phyloP scores from a whole-genome alignment of 2,329 filamentous ascomycete genomes.

The Xylariaceae sp. region DNA sequence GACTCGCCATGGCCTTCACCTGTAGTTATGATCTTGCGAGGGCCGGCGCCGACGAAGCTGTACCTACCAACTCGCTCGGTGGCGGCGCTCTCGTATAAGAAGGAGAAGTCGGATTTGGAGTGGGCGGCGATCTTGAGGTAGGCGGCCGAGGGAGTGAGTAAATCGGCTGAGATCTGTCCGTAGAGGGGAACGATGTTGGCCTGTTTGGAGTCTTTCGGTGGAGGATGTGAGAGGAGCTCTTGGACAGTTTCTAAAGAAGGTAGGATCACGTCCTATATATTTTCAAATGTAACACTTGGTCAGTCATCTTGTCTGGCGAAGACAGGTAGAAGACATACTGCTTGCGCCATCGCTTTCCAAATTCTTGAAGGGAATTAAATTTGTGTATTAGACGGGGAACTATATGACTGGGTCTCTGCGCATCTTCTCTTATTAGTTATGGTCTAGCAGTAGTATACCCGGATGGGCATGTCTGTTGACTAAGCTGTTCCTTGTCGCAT shows the following conservation, averaged over 20 bases:
- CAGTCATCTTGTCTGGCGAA: background rate
- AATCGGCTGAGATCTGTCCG: conserved; percentile 82
- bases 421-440: conserved; percentile 6
- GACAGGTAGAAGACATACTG: conserved; percentile 15
- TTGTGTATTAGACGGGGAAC: background rate
- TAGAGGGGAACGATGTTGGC: conserved; percentile 79
- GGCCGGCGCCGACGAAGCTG: conserved; percentile 85
- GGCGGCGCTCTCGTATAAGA: conserved; percentile 92
- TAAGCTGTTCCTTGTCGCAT: no score
- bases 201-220: conserved; percentile 32
- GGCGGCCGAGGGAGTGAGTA: conserved; percentile 89
- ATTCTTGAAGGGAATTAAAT: background rate
- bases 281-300: conserved; percentile 5
- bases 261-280: conserved; percentile 38
- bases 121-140: conserved; percentile 86
- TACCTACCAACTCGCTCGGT: conserved; percentile 92
- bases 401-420: conserved; percentile 12
- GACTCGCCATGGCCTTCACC: conserved; percentile 82
- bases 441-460: no score
- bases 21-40: conserved; percentile 77
- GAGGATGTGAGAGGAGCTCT: conserved; percentile 37
- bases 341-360: conserved; percentile 16
- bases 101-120: conserved; percentile 75
- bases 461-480: conserved; percentile 15
- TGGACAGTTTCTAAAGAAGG: conserved; percentile 46